These are phyloP conservation scores for Nephelium lappaceum DNA, from an alignment of 345 rosid species.

Conservation along the genomic window DNA sequence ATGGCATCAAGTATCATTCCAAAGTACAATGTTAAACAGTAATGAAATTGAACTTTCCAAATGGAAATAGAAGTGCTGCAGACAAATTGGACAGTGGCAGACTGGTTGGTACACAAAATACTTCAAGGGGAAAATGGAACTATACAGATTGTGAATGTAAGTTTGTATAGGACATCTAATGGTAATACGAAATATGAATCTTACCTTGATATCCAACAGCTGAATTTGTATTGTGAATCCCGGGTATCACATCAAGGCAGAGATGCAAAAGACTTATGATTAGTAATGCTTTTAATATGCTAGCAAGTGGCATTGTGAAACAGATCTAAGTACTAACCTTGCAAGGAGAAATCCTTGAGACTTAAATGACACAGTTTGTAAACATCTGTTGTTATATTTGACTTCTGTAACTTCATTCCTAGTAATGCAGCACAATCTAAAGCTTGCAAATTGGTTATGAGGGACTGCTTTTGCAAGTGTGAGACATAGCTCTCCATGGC, in stretches of 20 bases:
- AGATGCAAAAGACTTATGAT: slow-evolving; percentile 24
- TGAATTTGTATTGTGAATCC: slow-evolving; percentile 23
- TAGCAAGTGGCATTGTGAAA: slow-evolving; percentile 11
- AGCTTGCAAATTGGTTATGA: slow-evolving; percentile 93
- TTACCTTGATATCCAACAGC: slow-evolving; percentile 79
- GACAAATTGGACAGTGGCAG: not conserved
- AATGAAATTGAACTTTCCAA: not conserved
- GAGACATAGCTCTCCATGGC: slow-evolving; percentile 85
- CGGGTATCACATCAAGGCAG: slow-evolving; percentile 11
- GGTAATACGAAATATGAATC: not conserved
- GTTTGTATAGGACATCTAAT: not conserved
- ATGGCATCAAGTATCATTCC: not conserved
- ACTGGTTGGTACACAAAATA: not conserved
- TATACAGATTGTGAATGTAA: not conserved
- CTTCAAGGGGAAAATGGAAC: not conserved
- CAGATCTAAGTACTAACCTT: slow-evolving; percentile 53
- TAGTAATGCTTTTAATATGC: slow-evolving; percentile 22
- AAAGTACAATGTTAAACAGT: not conserved
- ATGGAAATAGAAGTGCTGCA: not conserved
- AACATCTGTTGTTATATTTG: slow-evolving; percentile 65
- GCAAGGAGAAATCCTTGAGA: slow-evolving; percentile 97
- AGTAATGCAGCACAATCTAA: slow-evolving; percentile 81
- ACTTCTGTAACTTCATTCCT: slow-evolving; percentile 66
- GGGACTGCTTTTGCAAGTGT: slow-evolving; percentile 93
- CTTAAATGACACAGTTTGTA: slow-evolving; percentile 81